Conservation (phyloP, 805 yeast species). For the Starmerella etchellsii region DNA sequence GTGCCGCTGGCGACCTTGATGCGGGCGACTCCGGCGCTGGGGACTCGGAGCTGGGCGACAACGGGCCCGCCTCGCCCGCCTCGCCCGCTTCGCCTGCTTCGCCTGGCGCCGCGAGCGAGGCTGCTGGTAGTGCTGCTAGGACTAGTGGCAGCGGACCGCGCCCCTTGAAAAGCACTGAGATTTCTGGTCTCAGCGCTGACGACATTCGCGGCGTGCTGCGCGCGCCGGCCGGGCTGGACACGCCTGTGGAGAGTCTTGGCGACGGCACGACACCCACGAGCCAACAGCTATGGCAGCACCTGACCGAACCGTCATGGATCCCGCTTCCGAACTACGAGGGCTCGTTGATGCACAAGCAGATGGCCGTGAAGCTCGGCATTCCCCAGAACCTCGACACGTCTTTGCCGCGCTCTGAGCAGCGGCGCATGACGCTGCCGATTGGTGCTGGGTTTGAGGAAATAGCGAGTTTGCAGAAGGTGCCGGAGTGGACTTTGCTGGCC, state of each 20-base stretch:
- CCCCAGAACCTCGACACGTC: constrained; percentile 60
- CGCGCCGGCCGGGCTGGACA: constrained; percentile 3
- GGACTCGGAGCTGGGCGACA: too few relatives aligned
- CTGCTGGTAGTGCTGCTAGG: constrained; percentile 10
- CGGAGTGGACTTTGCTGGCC: constrained; percentile 27
- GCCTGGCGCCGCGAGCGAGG: too few relatives aligned
- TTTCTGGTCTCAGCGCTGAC: neutral
- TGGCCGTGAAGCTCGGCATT: constrained; percentile 53
- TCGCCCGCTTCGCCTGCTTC: too few relatives aligned
- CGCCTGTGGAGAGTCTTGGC: neutral
- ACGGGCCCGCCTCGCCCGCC: too few relatives aligned
- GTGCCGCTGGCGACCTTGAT: too few relatives aligned
- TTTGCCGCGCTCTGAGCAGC: constrained; percentile 23
- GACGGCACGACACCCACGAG: constrained; percentile 18
- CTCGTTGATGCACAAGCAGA: constrained; percentile 49
- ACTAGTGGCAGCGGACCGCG: neutral
- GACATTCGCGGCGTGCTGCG: constrained; percentile 4
- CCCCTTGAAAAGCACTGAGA: neutral
- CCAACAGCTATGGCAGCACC: constrained; percentile 32
- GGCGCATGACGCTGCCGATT: constrained; percentile 14
- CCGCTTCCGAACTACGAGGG: constrained; percentile 58
- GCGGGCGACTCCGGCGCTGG: too few relatives aligned
- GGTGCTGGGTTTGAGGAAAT: constrained; percentile 7
- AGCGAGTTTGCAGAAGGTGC: constrained; percentile 17
- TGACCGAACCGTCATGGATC: constrained; percentile 38